Evolutionary conservation across 2,329 filamentous ascomycete genomes (phyloP).

Genomic region (Aureobasidium pullulans): DNA sequence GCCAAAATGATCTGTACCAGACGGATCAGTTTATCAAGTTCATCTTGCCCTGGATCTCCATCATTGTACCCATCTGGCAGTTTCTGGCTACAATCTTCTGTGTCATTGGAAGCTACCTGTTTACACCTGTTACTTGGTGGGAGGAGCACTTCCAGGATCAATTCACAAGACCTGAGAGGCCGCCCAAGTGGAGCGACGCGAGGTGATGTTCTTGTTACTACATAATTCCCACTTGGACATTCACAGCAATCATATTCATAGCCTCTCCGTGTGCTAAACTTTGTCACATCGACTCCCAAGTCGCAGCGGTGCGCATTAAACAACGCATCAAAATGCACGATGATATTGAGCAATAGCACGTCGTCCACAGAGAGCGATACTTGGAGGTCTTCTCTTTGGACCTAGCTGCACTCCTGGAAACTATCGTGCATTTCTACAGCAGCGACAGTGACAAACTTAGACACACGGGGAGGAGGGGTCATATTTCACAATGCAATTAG

Average conservation of each 20-base stretch:
- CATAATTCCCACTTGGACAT: not conserved
- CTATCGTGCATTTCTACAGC: too few relatives aligned
- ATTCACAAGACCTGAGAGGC: conserved; percentile 10
- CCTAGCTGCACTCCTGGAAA: too few relatives aligned
- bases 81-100: conserved; percentile 58
- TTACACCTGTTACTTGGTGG: conserved; percentile 45
- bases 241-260: not conserved
- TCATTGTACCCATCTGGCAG: conserved; percentile 57
- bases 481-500: too few relatives aligned
- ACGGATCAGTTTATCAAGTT: conserved; percentile 69
- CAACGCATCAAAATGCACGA: too few relatives aligned
- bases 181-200: conserved; percentile 15
- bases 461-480: too few relatives aligned
- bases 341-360: too few relatives aligned
- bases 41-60: conserved; percentile 48
- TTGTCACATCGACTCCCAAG: not conserved
- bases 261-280: too few relatives aligned
- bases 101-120: conserved; percentile 47
- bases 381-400: too few relatives aligned
- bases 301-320: too few relatives aligned
- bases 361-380: too few relatives aligned
- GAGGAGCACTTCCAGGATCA: conserved; percentile 32
- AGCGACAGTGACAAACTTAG: too few relatives aligned
- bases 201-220: not conserved
- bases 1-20: conserved; percentile 78